These are phyloP conservation scores for Pyricularia grisea DNA, from an alignment of 2,329 filamentous ascomycete species.

Conservation along the genomic window DNA sequence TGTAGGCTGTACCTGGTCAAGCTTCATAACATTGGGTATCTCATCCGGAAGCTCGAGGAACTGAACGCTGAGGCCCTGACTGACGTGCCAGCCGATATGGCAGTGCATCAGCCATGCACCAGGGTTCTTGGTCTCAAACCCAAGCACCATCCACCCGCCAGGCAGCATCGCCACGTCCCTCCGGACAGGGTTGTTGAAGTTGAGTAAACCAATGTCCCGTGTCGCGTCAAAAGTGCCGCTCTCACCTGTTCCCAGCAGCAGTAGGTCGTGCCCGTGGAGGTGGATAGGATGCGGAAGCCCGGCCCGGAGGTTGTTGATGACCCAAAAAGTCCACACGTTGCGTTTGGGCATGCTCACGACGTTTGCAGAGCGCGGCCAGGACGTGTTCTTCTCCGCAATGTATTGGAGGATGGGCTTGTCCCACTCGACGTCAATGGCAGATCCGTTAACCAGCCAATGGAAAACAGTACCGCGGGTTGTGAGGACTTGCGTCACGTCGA, in stretches of 20 bases:
- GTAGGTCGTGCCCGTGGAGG: slow-evolving; percentile 34
- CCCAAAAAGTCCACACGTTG: slow-evolving; percentile 22
- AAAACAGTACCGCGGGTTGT: slow-evolving; percentile 27
- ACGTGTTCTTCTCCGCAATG: slow-evolving; percentile 17
- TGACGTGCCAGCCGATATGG: slow-evolving; percentile 35
- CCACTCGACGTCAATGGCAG: slow-evolving; percentile 23
- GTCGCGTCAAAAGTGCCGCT: slow-evolving; percentile 7
- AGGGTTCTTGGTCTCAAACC: slow-evolving; percentile 37
- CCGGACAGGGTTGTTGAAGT: slow-evolving; percentile 27
- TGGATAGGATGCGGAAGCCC: slow-evolving; percentile 29
- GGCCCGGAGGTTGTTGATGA: slow-evolving; percentile 18
- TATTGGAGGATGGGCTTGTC: slow-evolving; percentile 22
- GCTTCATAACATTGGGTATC: slow-evolving; percentile 1
- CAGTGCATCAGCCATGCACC: slow-evolving; percentile 34
- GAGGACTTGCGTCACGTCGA: slow-evolving; percentile 26
- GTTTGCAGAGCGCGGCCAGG: slow-evolving; percentile 10
- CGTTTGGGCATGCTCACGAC: slow-evolving; percentile 11
- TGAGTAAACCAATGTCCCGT: slow-evolving; percentile 16
- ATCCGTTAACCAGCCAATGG: slow-evolving; percentile 14
- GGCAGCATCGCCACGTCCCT: slow-evolving; percentile 33
- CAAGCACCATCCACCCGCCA: slow-evolving; percentile 31
- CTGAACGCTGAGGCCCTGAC: slow-evolving; percentile 34
- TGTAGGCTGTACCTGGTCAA: not conserved
- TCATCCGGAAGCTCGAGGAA: slow-evolving; percentile 26
- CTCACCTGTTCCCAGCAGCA: slow-evolving; percentile 20